Evolutionary conservation across 2,329 filamentous ascomycete genomes (phyloP).

Genomic region (Fusarium pseudonygamai): DNA sequence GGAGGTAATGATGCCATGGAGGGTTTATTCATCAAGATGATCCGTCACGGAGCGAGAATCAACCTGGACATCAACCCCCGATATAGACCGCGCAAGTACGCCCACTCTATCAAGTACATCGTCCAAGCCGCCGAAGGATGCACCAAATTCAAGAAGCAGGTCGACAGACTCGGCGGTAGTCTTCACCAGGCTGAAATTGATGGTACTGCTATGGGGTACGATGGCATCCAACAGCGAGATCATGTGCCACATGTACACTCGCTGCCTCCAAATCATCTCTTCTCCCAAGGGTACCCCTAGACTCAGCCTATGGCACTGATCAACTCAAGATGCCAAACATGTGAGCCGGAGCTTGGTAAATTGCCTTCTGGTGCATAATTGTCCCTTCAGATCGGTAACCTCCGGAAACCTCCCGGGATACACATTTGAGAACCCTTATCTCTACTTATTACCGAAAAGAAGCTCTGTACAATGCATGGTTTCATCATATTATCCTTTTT

Average conservation of each 20-base stretch:
- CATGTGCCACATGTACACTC: neutral
- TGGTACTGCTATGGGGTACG: neutral
- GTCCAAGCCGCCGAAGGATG: neutral
- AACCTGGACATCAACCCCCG: constrained; percentile 2
- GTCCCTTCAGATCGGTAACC: neutral
- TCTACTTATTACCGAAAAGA: neutral
- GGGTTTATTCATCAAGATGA: neutral
- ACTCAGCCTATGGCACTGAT: neutral
- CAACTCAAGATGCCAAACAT: neutral
- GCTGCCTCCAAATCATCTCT: neutral
- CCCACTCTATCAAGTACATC: neutral
- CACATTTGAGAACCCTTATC: neutral
- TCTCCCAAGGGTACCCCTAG: neutral
- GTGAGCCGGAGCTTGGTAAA: neutral
- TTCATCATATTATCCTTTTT: neutral
- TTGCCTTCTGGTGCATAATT: neutral
- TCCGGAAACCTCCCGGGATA: neutral
- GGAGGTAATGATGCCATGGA: neutral
- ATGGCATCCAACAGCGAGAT: neutral
- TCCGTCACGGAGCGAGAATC: neutral
- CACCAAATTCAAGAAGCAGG: neutral
- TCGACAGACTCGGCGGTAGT: neutral
- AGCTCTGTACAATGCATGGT: neutral
- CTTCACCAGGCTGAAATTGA: neutral
- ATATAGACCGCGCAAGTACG: neutral